phyloP scores from a whole-genome alignment of 139 green algal species.

The Volvox africanus region DNA sequence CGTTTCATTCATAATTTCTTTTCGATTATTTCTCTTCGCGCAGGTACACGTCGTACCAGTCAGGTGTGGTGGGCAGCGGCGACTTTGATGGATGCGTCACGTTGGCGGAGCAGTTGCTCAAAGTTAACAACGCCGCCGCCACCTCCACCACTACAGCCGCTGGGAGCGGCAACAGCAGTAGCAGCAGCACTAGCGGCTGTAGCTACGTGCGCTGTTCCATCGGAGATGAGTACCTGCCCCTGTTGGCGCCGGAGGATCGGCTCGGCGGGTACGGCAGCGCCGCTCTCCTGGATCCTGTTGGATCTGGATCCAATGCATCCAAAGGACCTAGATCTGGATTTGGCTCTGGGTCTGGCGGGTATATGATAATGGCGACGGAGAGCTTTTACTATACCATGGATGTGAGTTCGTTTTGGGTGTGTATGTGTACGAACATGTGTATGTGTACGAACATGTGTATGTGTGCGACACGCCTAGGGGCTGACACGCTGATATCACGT shows the following conservation, averaged over 20 bases:
- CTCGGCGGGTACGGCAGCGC: constrained; percentile 3
- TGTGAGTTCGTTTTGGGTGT: constrained; percentile 11
- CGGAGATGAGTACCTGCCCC: constrained; percentile 40
- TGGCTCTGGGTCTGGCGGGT: constrained; percentile 17
- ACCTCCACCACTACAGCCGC: background rate
- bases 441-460: background rate
- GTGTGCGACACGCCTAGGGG: too few relatives aligned
- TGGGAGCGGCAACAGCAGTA: background rate
- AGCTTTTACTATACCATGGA: constrained; percentile 64
- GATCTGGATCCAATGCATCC: background rate
- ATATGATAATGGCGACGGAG: constrained; percentile 55
- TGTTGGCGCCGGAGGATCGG: background rate
- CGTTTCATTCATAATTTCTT: too few relatives aligned
- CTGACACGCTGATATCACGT: too few relatives aligned
- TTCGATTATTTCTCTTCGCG: background rate
- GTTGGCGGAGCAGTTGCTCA: constrained; percentile 16
- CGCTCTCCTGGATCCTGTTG: background rate
- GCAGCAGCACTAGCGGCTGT: background rate
- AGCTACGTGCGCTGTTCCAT: constrained; percentile 38
- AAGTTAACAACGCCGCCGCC: background rate
- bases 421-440: background rate
- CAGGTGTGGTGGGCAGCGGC: constrained; percentile 37
- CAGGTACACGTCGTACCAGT: constrained; percentile 4
- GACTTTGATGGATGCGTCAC: constrained; percentile 18
- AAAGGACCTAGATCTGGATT: background rate